These are phyloP conservation scores for Boletus speciosus DNA, from an alignment of 768 basidiomycete species.

Conservation along the genomic window DNA sequence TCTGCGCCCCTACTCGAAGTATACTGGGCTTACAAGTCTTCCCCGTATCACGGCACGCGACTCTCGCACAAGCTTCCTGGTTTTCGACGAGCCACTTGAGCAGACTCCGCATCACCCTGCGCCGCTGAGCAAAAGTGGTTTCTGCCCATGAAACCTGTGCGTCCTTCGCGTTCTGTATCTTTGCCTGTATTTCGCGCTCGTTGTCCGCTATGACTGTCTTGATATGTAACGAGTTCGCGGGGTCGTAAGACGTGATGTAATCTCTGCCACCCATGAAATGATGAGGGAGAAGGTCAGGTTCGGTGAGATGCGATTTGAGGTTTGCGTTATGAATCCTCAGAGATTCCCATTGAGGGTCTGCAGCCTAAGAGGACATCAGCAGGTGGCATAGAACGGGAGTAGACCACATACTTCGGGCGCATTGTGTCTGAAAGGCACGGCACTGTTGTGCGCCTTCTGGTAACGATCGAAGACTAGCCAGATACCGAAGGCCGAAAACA, in stretches of 20 bases:
- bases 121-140: conserved; percentile 74
- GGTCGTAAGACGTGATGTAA: conserved; percentile 91
- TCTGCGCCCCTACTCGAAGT: neutral
- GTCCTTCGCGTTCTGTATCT: conserved; percentile 58
- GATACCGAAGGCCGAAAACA: conserved; percentile 76
- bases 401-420: conserved; percentile 51
- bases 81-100: conserved; percentile 93
- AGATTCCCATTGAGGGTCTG: conserved; percentile 56
- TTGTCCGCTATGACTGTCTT: conserved; percentile 75
- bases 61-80: conserved; percentile 78
- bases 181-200: conserved; percentile 63
- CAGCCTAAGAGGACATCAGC: conserved; percentile 41
- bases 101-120: conserved; percentile 80
- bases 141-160: conserved; percentile 75
- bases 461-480: conserved; percentile 76
- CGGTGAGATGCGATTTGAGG: conserved; percentile 61
- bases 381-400: neutral
- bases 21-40: conserved; percentile 71
- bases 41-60: conserved; percentile 91
- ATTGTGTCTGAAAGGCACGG: conserved; percentile 60
- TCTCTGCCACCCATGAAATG: conserved; percentile 44
- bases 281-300: conserved; percentile 51
- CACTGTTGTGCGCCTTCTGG: conserved; percentile 68
- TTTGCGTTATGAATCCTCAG: conserved; percentile 53
- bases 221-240: conserved; percentile 81